Base-by-base conservation (phyloP, 73 alveolate genomes). In the Blepharisma stoltei region DNA sequence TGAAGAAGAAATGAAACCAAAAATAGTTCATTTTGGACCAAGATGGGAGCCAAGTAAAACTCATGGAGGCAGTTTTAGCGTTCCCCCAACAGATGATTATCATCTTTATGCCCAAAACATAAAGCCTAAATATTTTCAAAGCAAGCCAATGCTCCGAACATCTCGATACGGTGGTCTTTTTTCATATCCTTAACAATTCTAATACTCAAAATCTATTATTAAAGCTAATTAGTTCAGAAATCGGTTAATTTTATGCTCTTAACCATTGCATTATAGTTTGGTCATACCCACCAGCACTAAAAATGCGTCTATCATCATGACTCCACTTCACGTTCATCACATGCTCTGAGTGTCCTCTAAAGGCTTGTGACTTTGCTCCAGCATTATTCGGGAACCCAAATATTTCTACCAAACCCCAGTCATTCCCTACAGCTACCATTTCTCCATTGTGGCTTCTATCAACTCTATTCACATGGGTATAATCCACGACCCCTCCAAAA, bases 331-430 rank as follows among this genome's bases (percentile, higher is more conserved):
- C 97, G 67, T 88, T 92, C 54, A 91, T 95, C 32, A 94, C 94
- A 86, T 94, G 99, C 87, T 92, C 93, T 52, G 97, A 84, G 83
- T 94, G 99, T 48, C 95, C 99, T 79, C 98, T 93, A 87, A 82
- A 87, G 47, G 98, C 92, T 37, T 81, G 82, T 68, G 91, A 86
- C 73, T 88, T 88, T 71, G 89, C 93, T 27, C 90, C 91, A 43
- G 89, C 86, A n/a, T 93, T 83, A 52, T 89, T 84, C 23, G 99
- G 99, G 88, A 87, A 81, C 83, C 93, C 93, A 86, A 89, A 94
- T 69, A 94, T 67, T 78, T 92, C 87, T 54, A 94, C 97, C 41
- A 87, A 88, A 54, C 98, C 96, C 77, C 83, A 90, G 82, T 92
- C 98, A 83, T 94, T 97, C 8, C 97, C 98, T 44, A 97, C 88